Evolutionary conservation across 805 yeast genomes (phyloP).

Genomic region (Candida stauntonica): DNA sequence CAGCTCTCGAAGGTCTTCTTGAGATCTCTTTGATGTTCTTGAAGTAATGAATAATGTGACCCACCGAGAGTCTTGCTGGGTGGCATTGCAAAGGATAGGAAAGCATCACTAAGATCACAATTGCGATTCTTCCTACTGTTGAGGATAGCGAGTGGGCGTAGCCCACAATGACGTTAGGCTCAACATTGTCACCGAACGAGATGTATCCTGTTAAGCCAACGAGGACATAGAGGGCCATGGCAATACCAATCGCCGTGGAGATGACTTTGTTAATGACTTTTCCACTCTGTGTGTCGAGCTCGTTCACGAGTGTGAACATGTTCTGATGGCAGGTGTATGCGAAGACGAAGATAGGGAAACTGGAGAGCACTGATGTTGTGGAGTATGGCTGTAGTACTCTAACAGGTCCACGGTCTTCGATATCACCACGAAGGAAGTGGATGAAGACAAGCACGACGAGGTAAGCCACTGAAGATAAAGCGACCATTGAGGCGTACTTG

Average conservation of each 20-base stretch:
- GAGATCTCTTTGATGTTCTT: slow-evolving; percentile 25
- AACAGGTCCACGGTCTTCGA: slow-evolving; percentile 48
- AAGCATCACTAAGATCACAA: slow-evolving; percentile 72
- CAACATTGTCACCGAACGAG: slow-evolving; percentile 78
- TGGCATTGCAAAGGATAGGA: slow-evolving; percentile 91
- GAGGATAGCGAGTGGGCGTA: slow-evolving; percentile 64
- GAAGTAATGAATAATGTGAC: slow-evolving; percentile 60
- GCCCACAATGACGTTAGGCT: slow-evolving; percentile 76
- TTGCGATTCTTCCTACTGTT: slow-evolving; percentile 75
- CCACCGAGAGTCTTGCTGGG: slow-evolving; percentile 80
- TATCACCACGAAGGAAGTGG: slow-evolving; percentile 62
- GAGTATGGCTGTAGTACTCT: slow-evolving; percentile 43
- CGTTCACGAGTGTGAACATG: slow-evolving; percentile 86
- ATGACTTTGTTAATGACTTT: slow-evolving; percentile 44
- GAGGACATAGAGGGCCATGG: slow-evolving; percentile 56
- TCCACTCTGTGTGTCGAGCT: slow-evolving; percentile 55
- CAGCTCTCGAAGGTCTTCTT: slow-evolving; percentile 20
- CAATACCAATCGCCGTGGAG: slow-evolving; percentile 49
- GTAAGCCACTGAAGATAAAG: slow-evolving; percentile 76
- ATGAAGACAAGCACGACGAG: slow-evolving; percentile 65
- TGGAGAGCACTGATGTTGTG: slow-evolving; percentile 48
- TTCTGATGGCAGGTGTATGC: slow-evolving; percentile 97
- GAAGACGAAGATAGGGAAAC: slow-evolving; percentile 89
- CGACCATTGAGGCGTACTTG: slow-evolving; percentile 80
- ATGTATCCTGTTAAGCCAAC: slow-evolving; percentile 84